Base-by-base conservation (phyloP, 768 basidiomycete species). In the Sarcomyxa edulis region DNA sequence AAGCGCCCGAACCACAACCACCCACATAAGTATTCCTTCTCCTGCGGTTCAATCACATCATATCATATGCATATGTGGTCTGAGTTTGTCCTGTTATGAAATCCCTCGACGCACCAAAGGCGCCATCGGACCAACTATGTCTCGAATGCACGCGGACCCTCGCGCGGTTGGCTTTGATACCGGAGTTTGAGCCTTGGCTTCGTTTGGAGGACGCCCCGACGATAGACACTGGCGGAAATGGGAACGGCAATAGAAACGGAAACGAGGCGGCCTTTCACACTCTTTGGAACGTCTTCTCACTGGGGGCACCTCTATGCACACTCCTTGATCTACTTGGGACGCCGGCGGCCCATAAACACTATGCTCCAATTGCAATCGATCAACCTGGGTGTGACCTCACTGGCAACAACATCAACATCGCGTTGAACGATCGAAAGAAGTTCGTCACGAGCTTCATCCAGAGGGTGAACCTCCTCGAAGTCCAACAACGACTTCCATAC, bases 261-360 rank as follows among this genome's bases (percentile, higher is more conserved):
- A 49, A 59, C 6, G 43, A 55, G 33, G 53, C 56, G 6, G 40
- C 46, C 25, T 44, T 54, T 32, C 48, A 62, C 40, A 47, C 59
- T 9, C 48, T 67, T 15, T 69, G 61, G 58, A 55, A 61, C 25
- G 64, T 62, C 35, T 54, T 66, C 35, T 50, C 59, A 27, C 59
- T 63, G 32, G 65, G 62, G 11, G 62, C 55, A 10, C 59, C 65
- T 2, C 52, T 65, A 9, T 50, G 52, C 28, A 60, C 62, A 0
- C 53, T 69, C 8, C 50, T 66, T 21, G 56, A 61, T 32, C 55
- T 67, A 15, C 48, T 66, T n/a, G 62, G 65, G 11, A 60, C 62
- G 6, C n/a, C n/a, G n/a, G n/a, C n/a, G n/a, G n/a, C n/a, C n/a
- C n/a, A n/a, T n/a, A n/a, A n/a, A n/a, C n/a, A n/a, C n/a, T n/a